Conservation (phyloP, 805 yeast genomes). For the Kodamaea laetipori region DNA sequence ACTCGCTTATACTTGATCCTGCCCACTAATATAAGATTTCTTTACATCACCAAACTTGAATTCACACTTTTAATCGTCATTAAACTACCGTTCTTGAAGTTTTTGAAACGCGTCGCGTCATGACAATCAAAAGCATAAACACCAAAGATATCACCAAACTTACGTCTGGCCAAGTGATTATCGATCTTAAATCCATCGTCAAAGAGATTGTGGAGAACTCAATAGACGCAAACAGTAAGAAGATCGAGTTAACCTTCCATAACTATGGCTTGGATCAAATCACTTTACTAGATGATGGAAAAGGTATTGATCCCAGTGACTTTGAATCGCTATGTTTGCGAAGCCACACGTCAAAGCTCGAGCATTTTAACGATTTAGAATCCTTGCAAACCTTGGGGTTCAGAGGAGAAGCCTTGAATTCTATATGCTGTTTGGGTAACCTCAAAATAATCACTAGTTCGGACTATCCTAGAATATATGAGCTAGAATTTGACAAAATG, state of each 20-base stretch:
- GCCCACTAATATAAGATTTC: too few species aligned
- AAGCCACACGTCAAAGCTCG: slow-evolving; percentile 68
- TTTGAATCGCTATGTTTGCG: slow-evolving; percentile 57
- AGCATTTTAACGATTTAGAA: slow-evolving; percentile 54
- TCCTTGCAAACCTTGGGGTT: slow-evolving; percentile 64
- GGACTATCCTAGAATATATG: slow-evolving; percentile 58
- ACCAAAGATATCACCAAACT: slow-evolving; percentile 64
- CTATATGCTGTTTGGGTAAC: slow-evolving; percentile 58
- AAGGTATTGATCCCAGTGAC: slow-evolving; percentile 58
- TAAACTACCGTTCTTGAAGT: too few species aligned
- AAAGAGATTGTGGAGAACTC: slow-evolving; percentile 89
- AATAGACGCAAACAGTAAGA: slow-evolving; percentile 73
- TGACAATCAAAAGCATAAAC: slow-evolving; percentile 11
- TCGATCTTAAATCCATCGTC: slow-evolving; percentile 71
- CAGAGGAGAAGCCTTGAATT: slow-evolving; percentile 80
- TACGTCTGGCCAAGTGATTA: slow-evolving; percentile 92
- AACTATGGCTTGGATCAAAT: slow-evolving; percentile 74
- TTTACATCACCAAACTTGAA: too few species aligned
- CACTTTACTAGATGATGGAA: slow-evolving; percentile 69
- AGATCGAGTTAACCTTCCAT: slow-evolving; percentile 65
- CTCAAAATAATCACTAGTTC: slow-evolving; percentile 55
- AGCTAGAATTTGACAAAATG: slow-evolving; percentile 51
- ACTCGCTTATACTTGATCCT: too few species aligned
- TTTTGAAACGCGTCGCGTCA: slow-evolving; percentile 1
- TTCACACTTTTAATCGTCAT: too few species aligned